Conservation (phyloP, 1,284 basidiomycete genomes). For the Trichosporon asahii region DNA sequence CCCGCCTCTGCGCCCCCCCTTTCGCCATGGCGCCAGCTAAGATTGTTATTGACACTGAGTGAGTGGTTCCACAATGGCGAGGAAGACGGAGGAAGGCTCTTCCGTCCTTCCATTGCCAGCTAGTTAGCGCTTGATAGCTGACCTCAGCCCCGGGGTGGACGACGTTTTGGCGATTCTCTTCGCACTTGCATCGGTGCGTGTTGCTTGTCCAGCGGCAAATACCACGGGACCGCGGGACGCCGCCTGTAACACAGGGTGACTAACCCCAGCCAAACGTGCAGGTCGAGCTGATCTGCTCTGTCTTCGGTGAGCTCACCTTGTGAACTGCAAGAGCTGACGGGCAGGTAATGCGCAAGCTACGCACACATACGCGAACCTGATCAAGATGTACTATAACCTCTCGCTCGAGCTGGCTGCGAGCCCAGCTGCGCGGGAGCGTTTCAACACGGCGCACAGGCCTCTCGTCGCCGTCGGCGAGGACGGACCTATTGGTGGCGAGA, state of each 20-base stretch:
- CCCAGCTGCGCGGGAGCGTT: conserved; percentile 60
- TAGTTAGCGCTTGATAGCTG: not conserved
- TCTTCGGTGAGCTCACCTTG: conserved; percentile 65
- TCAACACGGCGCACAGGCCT: conserved; percentile 61
- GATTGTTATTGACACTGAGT: conserved; percentile 51
- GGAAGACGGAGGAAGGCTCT: too few relatives aligned
- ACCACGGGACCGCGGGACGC: not conserved
- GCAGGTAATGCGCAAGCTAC: conserved; percentile 67
- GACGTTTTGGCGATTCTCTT: conserved; percentile 69
- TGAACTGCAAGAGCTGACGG: not conserved
- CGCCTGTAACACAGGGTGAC: not conserved
- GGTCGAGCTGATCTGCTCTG: conserved; percentile 63
- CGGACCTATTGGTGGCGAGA: conserved; percentile 71
- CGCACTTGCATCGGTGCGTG: conserved; percentile 36
- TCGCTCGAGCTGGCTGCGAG: conserved; percentile 62
- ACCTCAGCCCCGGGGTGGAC: conserved; percentile 66
- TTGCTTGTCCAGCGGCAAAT: conserved; percentile 19
- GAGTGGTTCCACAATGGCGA: not conserved
- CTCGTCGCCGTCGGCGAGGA: conserved; percentile 65
- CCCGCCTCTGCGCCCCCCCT: not conserved
- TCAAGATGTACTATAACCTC: conserved; percentile 72
- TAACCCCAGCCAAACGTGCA: conserved; percentile 61
- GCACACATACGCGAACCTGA: conserved; percentile 60
- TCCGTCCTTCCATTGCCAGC: not conserved
- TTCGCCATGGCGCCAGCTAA: conserved; percentile 35